Evolutionary conservation across 2,329 filamentous ascomycete species (phyloP).

Genomic region (Colletotrichum sp.): DNA sequence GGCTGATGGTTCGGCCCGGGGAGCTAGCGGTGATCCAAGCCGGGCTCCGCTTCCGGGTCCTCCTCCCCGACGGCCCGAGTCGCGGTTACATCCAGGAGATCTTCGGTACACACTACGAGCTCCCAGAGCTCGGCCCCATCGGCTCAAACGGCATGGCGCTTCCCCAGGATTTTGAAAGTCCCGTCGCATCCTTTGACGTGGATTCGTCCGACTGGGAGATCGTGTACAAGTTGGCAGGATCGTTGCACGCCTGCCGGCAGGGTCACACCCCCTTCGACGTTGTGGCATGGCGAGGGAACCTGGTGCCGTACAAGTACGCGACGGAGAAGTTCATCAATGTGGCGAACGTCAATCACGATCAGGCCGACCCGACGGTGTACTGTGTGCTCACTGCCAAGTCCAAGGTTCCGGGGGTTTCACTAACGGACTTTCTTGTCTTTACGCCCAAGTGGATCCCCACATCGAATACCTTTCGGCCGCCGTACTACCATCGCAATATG

Average conservation of each 20-base stretch:
- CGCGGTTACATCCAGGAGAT: slow-evolving; percentile 68
- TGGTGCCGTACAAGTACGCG: slow-evolving; percentile 53
- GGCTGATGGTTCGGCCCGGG: slow-evolving; percentile 61
- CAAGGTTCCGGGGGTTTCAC: slow-evolving; percentile 53
- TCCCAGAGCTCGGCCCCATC: slow-evolving; percentile 69
- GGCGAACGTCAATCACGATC: slow-evolving; percentile 60
- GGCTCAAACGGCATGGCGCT: slow-evolving; percentile 52
- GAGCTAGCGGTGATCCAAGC: slow-evolving; percentile 50
- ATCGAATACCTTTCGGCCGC: slow-evolving; percentile 60
- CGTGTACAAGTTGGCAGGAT: slow-evolving; percentile 50
- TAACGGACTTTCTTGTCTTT: slow-evolving; percentile 68
- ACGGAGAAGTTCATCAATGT: slow-evolving; percentile 62
- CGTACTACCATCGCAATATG: slow-evolving; percentile 68
- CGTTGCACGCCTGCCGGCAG: slow-evolving; percentile 66
- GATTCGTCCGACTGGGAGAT: background rate
- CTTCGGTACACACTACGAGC: slow-evolving; percentile 63
- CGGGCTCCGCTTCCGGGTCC: slow-evolving; percentile 66
- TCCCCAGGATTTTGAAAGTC: slow-evolving; percentile 66
- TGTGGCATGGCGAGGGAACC: slow-evolving; percentile 51
- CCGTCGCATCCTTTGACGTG: slow-evolving; percentile 41
- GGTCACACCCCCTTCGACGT: background rate
- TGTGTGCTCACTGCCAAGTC: slow-evolving; percentile 65
- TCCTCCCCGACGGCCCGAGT: slow-evolving; percentile 54
- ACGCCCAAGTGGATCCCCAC: slow-evolving; percentile 66
- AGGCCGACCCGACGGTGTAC: slow-evolving; percentile 67